Evolutionary conservation across 148 eudicot species (phyloP), one percentile per base, ranked within the genome.

Genomic region (Polygonum aviculare): DNA sequence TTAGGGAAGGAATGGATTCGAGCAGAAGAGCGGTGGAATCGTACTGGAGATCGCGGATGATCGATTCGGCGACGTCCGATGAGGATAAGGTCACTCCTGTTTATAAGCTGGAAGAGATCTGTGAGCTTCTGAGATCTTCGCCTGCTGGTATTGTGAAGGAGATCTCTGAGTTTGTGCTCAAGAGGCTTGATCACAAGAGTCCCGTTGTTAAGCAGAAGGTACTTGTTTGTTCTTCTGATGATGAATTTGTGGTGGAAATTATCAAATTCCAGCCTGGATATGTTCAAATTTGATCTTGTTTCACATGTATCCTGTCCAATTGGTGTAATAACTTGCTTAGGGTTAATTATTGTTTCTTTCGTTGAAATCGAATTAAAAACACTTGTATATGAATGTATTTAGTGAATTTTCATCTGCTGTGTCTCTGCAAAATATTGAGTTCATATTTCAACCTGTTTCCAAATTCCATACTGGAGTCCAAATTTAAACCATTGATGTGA

Each of bases 1-100:
- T n/a, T 19, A 18, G 73, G 50, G 36, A 36, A 54, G 70, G 9
- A 12, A 94, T 95, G 98, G 96, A 95, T 79, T 85, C 89, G 70
- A 92, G 97, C 89, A 89, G 97, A 85, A 90, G 98, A 80, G 98
- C 97, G 39, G 98, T 92, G 67, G 98, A 92, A 73, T 88, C 98
- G 60, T 95, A 95, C 74, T 92, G 98, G 98, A 86, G 98, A 72
- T 92, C 94, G 59, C 78, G 88, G 69, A 88, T 89, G 96, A 87
- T 95, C 38, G 98, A 95, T 82, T 94, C 63, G 0, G 97, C 91
- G n/a, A 95, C 98, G 21, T 85, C 89, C 49, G 98, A 95, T 79
- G 96, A 95, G 77, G 97, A 95, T 71, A 95, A 95, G 77, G 96
- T 92, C 45, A 81, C 98, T 31, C 91, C 98, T 67, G 97, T 95